Evolutionary conservation across 176 grass and related monocot genomes (phyloP).

Genomic region (Oryza punctata): DNA sequence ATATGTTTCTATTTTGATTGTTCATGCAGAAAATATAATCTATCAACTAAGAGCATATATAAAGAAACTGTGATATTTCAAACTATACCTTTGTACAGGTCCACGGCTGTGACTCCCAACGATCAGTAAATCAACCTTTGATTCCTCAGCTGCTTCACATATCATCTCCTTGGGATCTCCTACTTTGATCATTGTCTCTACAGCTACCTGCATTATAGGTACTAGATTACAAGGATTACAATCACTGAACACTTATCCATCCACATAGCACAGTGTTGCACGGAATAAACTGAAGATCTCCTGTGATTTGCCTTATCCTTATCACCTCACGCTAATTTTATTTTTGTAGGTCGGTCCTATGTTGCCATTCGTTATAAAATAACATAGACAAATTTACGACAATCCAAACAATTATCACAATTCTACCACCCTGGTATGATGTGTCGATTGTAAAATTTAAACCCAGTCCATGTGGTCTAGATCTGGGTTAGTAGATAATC

Average conservation of each 20-base stretch:
- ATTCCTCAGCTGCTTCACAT: conserved; percentile 56
- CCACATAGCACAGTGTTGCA: background rate
- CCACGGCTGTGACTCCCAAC: conserved; percentile 71
- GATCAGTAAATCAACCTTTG: conserved; percentile 64
- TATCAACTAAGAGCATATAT: background rate
- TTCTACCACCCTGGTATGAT: background rate
- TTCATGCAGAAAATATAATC: background rate
- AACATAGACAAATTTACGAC: background rate
- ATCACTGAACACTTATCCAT: background rate
- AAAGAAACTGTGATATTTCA: background rate
- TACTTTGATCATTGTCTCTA: conserved; percentile 53
- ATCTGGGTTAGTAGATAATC: background rate
- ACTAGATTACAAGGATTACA: background rate
- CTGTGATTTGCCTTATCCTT: background rate
- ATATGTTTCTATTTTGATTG: background rate
- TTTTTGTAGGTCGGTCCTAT: background rate
- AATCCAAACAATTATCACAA: background rate
- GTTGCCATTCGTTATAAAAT: background rate
- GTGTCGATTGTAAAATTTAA: background rate
- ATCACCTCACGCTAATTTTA: background rate
- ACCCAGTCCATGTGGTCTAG: background rate
- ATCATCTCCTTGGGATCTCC: conserved; percentile 79
- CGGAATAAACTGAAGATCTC: background rate
- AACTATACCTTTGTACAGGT: conserved; percentile 54
- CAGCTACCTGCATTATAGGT: conserved; percentile 40